Conservation (phyloP, 345 rosid genomes). For the Aquilaria malaccensis region DNA sequence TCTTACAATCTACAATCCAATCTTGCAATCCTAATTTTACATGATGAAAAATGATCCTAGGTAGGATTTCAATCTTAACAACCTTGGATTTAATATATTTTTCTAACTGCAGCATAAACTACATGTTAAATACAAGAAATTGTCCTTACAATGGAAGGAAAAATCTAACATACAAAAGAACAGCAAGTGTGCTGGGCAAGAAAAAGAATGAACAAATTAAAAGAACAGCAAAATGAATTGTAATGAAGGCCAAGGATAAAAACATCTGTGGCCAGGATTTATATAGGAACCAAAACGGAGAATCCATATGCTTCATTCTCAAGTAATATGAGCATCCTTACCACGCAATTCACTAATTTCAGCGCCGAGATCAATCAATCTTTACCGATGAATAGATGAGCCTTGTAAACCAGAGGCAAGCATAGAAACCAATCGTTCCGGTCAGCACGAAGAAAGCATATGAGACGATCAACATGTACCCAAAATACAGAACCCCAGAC, state of each 20-base stretch:
- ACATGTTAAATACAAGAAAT: no score
- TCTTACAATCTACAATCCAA: no score
- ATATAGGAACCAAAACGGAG: constrained; percentile 17
- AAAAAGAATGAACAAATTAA: no score
- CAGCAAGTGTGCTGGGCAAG: no score
- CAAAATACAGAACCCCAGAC: constrained; percentile 74
- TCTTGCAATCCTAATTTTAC: no score
- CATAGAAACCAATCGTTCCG: constrained; percentile 77
- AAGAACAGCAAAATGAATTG: no score
- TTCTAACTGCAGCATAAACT: no score
- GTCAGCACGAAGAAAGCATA: constrained; percentile 79
- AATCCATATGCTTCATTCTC: background rate
- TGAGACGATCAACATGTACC: constrained; percentile 77
- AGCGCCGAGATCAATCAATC: constrained; percentile 35
- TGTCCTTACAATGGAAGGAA: no score
- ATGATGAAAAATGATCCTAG: no score
- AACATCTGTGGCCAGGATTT: constrained; percentile 20
- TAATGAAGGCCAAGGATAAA: constrained; percentile 5
- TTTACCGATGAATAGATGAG: constrained; percentile 82
- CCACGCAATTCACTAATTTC: background rate
- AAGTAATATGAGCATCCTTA: constrained; percentile 1
- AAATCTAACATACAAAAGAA: no score
- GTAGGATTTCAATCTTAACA: no score
- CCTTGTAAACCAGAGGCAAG: constrained; percentile 93
- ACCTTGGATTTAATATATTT: no score